Conservation (phyloP, 2,329 filamentous ascomycete species). For the Diaporthe velutina region DNA sequence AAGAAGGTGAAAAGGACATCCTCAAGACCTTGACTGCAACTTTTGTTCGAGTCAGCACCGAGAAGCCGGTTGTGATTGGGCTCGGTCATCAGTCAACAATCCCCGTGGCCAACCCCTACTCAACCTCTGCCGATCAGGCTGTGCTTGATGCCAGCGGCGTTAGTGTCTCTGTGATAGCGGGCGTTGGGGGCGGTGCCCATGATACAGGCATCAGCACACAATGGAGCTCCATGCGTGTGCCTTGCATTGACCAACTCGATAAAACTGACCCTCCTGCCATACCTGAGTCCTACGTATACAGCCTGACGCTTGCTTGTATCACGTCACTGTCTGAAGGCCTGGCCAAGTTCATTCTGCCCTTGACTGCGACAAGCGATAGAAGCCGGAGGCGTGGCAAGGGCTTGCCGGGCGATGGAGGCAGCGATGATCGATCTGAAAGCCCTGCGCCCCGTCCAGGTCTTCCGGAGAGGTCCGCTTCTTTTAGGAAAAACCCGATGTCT, state of each 20-base stretch:
- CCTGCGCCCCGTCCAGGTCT: conserved; percentile 50
- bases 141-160: conserved; percentile 90
- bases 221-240: conserved; percentile 89
- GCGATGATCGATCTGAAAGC: conserved; percentile 50
- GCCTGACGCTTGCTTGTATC: conserved; percentile 88
- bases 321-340: conserved; percentile 91
- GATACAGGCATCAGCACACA: conserved; percentile 87
- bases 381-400: conserved; percentile 64
- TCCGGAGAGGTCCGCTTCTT: conserved; percentile 74
- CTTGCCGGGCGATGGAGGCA: conserved; percentile 46
- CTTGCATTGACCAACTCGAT: conserved; percentile 94
- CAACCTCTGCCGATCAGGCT: conserved; percentile 80
- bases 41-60: conserved; percentile 92
- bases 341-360: conserved; percentile 90
- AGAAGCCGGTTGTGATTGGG: conserved; percentile 90
- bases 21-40: conserved; percentile 86
- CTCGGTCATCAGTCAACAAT: conserved; percentile 90
- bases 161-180: conserved; percentile 82
- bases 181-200: conserved; percentile 74
- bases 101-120: conserved; percentile 72
- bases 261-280: conserved; percentile 86
- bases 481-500: conserved; percentile 81
- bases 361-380: conserved; percentile 85
- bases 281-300: conserved; percentile 95
- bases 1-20: conserved; percentile 79